A percentile compares a stretch with the other conserved stretches of the same genome.
These are phyloP conservation scores for Alternaria ethzedia DNA, from an alignment of 2,329 filamentous ascomycete genomes.

Conservation along the genomic window DNA sequence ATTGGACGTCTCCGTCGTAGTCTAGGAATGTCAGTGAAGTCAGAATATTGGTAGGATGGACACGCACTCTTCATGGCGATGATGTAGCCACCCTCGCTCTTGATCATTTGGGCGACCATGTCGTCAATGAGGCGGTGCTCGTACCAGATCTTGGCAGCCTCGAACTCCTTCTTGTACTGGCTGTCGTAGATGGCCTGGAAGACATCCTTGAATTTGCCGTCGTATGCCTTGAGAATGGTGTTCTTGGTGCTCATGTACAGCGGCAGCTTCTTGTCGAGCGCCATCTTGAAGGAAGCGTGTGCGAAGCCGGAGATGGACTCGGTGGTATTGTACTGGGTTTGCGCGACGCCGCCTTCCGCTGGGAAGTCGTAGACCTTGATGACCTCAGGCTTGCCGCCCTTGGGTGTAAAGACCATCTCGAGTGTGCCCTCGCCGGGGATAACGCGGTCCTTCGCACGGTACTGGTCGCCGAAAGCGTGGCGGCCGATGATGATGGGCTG, in stretches of 20 bases:
- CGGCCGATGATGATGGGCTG: constrained; percentile 99
- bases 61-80: constrained; percentile 92
- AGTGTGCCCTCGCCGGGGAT: constrained; percentile 84
- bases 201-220: constrained; percentile 98
- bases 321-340: constrained; percentile 98
- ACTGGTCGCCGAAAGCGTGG: constrained; percentile 98
- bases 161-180: constrained; percentile 85
- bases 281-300: constrained; percentile 95
- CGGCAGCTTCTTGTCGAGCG: constrained; percentile 84
- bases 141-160: constrained; percentile 95
- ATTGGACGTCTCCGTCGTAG: constrained; percentile 99
- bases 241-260: constrained; percentile 99
- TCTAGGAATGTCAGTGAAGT: constrained; percentile 60
- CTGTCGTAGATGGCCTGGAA: constrained; percentile 96
- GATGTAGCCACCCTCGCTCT: constrained; percentile 93
- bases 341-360: constrained; percentile 82
- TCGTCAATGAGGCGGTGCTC: constrained; percentile 99
- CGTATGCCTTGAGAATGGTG: constrained; percentile 99
- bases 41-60: background rate
- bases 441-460: constrained; percentile 92
- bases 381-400: constrained; percentile 78
- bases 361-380: constrained; percentile 92
- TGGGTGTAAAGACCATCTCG: constrained; percentile 92
- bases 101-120: constrained; percentile 99
- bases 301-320: constrained; percentile 95